Conservation (phyloP, 176 grass and related monocot species). For the Avena eriantha region DNA sequence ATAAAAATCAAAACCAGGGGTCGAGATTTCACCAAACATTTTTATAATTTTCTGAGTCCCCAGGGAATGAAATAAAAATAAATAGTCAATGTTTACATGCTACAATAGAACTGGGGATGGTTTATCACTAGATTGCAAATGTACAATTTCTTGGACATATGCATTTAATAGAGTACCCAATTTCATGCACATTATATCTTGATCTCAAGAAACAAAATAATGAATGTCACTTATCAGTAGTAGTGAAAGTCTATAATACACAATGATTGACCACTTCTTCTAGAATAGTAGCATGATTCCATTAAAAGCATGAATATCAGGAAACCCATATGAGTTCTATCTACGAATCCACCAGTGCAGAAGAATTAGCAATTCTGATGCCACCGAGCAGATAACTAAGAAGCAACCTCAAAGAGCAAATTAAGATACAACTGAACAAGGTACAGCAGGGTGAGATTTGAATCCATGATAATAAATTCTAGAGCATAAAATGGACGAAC, state of each 20-base stretch:
- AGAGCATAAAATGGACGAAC: not conserved
- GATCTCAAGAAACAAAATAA: slow-evolving; percentile 19
- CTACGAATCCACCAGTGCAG: not conserved
- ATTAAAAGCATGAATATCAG: not conserved
- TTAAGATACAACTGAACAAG: not conserved
- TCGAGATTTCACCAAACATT: not conserved
- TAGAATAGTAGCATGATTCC: slow-evolving; percentile 19
- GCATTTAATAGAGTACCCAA: not conserved
- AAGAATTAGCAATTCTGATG: slow-evolving; percentile 2
- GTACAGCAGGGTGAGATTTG: not conserved
- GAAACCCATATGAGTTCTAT: not conserved
- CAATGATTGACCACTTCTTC: not conserved
- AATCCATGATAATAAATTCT: not conserved
- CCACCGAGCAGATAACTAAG: not conserved
- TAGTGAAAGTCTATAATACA: slow-evolving; percentile 6
- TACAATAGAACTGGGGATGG: not conserved
- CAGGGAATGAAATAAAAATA: not conserved
- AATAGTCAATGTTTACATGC: not conserved
- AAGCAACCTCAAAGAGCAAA: not conserved
- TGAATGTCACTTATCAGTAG: not conserved
- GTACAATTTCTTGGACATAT: not conserved
- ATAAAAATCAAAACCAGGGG: slow-evolving; percentile 11
- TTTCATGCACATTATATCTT: not conserved
- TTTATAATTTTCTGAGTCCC: not conserved
- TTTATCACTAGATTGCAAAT: not conserved